Evolutionary conservation across 768 basidiomycete species (phyloP), one percentile per base, ranked within the genome.

Genomic region (Scleroderma citrinum): DNA sequence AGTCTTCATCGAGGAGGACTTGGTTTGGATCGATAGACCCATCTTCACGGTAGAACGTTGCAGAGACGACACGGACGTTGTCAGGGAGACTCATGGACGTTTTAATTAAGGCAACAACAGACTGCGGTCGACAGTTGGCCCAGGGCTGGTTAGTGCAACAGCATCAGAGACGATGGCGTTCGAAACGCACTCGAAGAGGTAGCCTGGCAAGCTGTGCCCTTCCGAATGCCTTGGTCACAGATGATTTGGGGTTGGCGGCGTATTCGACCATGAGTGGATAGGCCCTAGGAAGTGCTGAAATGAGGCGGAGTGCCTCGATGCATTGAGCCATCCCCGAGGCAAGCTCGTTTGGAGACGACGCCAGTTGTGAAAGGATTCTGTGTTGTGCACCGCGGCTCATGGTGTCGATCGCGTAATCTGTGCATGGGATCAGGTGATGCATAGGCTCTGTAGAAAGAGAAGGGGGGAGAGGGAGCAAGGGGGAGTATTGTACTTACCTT

Each of bases 301-400:
- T 55, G 34, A 68, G 66, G 7, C 64, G 59, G 6, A 66, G 62
- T 0, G 64, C 64, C 38, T 68, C 63, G 21, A 64, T 59, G n/a
- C 66, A 68, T 16, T 68, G 64, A 0, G 64, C 64, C 12, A 66
- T 56, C 2, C 64, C 66, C 0, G 64, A 64, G 1, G 66, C 66
- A 12, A 68, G 51, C 23, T 68, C 60, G 48, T 68, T 66, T 38
- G 60, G 64, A 13, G 66, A 66, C 1, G 66, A 56, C 19, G 64
- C 56, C 38, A 66, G 56, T 14, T 66, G 64, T 8, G 66, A 38
- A 42, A 66, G 59, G 2, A 66, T 47, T 16, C 62, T 65, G 23
- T 68, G 56, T 12, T 65, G 40, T 26, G 40, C 40, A 7, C 40
- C 40, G 19, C 40, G 40, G 14, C 40, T 41, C 40, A 41, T 41